Percentiles rank a stretch among this genome's conserved stretches.
Evolutionary conservation across 805 yeast genomes (phyloP).

Genomic region (Wickerhamiella sergipiensis): DNA sequence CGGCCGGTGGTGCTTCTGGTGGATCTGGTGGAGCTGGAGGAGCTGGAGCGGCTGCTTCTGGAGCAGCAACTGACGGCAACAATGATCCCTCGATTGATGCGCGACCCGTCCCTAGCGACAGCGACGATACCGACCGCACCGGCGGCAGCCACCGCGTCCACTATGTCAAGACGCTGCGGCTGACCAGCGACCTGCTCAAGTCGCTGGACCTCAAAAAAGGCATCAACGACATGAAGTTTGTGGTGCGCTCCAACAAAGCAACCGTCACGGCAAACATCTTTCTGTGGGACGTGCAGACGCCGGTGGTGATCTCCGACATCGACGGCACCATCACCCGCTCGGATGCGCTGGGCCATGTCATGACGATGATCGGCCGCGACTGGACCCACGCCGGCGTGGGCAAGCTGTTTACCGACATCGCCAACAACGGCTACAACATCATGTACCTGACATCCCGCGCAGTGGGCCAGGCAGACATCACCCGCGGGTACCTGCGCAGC

Average conservation of each 20-base stretch:
- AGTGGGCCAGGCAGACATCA: conserved; percentile 88
- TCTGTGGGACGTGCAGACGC: conserved; percentile 72
- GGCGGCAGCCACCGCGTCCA: conserved; percentile 6
- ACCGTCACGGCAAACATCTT: conserved; percentile 57
- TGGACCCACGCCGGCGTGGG: conserved; percentile 99
- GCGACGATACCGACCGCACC: conserved; percentile 4
- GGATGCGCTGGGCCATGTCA: conserved; percentile 91
- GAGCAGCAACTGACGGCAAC: not conserved
- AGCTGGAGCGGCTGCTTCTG: not conserved
- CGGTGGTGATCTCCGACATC: conserved; percentile 91
- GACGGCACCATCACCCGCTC: conserved; percentile 97
- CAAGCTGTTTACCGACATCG: conserved; percentile 73
- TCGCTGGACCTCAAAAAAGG: conserved; percentile 65
- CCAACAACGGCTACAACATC: conserved; percentile 78
- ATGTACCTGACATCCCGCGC: conserved; percentile 89
- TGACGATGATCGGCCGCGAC: conserved; percentile 86
- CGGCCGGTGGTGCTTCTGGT: no score
- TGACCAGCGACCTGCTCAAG: conserved; percentile 80
- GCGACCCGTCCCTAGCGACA: not conserved
- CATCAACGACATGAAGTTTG: conserved; percentile 61
- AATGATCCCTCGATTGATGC: not conserved
- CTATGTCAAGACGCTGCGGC: conserved; percentile 75
- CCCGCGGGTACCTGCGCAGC: conserved; percentile 68
- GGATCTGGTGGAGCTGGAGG: no score
- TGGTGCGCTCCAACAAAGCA: conserved; percentile 74